Percentiles rank a stretch among this genome's conserved stretches.
These are phyloP conservation scores for Eimeria falciformis DNA, from an alignment of 169 alveolate genomes.

Conservation along the genomic window DNA sequence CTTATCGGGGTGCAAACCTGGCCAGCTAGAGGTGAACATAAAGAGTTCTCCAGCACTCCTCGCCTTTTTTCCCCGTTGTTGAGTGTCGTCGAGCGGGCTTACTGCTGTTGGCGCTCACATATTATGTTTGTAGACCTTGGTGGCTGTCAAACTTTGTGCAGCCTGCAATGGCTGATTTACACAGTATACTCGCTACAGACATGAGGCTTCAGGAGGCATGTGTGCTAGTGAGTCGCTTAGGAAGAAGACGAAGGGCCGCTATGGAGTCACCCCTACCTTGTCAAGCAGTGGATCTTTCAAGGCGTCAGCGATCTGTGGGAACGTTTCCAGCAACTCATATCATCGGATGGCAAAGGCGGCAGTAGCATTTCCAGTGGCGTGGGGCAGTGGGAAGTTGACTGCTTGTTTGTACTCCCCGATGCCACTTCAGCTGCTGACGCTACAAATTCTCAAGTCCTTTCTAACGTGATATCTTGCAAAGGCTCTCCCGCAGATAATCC, in stretches of 20 bases:
- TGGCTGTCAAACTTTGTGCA: too few relatives aligned
- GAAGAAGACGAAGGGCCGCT: slow-evolving; percentile 55
- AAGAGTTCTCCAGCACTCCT: too few relatives aligned
- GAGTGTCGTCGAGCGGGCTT: too few relatives aligned
- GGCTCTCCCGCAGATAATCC: slow-evolving; percentile 57
- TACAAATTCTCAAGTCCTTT: background rate
- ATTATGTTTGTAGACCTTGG: too few relatives aligned
- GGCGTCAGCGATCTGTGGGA: slow-evolving; percentile 44
- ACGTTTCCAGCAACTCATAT: background rate
- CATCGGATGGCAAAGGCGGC: slow-evolving; percentile 14
- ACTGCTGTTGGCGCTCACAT: too few relatives aligned
- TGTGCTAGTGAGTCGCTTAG: slow-evolving; percentile 26
- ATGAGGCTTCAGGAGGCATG: too few relatives aligned
- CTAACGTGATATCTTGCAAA: slow-evolving; percentile 27
- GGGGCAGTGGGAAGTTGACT: slow-evolving; percentile 56
- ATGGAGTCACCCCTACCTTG: slow-evolving; percentile 59
- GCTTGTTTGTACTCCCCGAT: slow-evolving; percentile 45
- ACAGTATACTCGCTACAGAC: too few relatives aligned
- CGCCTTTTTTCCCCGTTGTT: too few relatives aligned
- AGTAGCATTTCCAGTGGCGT: slow-evolving; percentile 16
- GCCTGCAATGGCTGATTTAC: too few relatives aligned
- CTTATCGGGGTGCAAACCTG: too few relatives aligned
- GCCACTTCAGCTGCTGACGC: background rate
- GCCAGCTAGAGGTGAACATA: too few relatives aligned
- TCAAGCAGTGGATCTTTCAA: slow-evolving; percentile 64